Conservation (phyloP, 140 eudicot genomes). For the Senecio squalidus region DNA sequence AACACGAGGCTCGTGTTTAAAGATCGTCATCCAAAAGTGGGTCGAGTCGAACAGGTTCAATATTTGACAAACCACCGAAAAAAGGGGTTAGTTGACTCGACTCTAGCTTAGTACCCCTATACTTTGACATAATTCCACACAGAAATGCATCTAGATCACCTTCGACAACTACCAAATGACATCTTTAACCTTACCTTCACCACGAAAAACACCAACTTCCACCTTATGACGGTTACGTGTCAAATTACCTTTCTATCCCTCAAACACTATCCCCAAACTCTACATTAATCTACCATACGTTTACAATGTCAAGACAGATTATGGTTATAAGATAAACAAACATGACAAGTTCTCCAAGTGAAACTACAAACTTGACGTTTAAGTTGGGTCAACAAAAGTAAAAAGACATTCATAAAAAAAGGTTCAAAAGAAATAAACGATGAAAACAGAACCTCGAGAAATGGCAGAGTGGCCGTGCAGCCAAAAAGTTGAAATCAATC, state of each 20-base stretch:
- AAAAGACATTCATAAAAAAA: not conserved
- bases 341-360: not conserved
- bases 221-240: too few relatives aligned
- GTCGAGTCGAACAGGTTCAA: not conserved
- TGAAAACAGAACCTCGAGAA: not conserved
- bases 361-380: not conserved
- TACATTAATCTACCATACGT: too few relatives aligned
- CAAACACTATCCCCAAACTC: not conserved
- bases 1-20: not conserved
- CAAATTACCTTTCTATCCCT: not conserved
- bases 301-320: too few relatives aligned
- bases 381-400: not conserved
- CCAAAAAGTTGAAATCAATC: conserved; percentile 7
- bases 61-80: not conserved
- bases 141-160: not conserved
- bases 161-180: too few relatives aligned
- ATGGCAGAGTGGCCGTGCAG: conserved; percentile 25
- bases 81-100: not conserved
- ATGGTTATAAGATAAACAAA: not conserved
- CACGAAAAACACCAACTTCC: not conserved
- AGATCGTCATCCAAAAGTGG: not conserved
- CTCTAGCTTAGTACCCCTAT: not conserved
- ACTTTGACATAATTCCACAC: not conserved
- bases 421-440: not conserved
- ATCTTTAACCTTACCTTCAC: not conserved